Evolutionary conservation across 169 alveolate genomes (phyloP), one percentile per base, ranked within the genome.

Genomic region (Cryptosporidium sp.): DNA sequence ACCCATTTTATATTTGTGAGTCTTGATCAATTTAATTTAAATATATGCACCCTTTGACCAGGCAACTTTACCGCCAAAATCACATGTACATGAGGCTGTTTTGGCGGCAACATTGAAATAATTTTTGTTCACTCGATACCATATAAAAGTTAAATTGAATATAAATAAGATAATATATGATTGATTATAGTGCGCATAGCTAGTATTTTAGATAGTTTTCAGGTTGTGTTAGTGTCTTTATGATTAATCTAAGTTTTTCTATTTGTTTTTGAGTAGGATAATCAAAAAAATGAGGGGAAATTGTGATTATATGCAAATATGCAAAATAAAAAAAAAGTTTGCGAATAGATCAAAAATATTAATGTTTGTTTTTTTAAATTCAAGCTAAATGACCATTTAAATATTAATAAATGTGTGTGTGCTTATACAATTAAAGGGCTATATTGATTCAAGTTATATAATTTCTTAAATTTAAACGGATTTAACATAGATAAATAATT

Each of bases 21-120:
- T 26, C 12, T 26, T 56, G 3, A 9, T 0, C 9, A 56, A 56
- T n/a, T 56, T 56, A 23, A 56, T 26, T 56, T 23, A 21, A 53
- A 21, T 56, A 56, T 56, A 56, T 69, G 80, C 80, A 69, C 80
- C 80, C 80, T 70, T 52, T 70, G 85, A 70, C 85, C 85, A 70
- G 85, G 85, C 35, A 69, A 56, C 0, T 56, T 56, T 56, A 56
- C 67, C 67, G 67, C 67, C 67, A n/a, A n/a, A 23, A 10, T 26
- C 67, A 23, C 67, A 56, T 56, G 67, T 56, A 56, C 67, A 56
- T 56, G 67, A 23, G 67, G 35, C 23, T 21, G 56, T n/a, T 56
- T 56, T n/a, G 67, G 67, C 67, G 67, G 35, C 67, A 56, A n/a
- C 0, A 3, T 0, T 3, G 8, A 1, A 56, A 3, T 9, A 26